Evolutionary conservation across 352 stramenopile genomes (phyloP).

Genomic region (Pythium plurisporium): DNA sequence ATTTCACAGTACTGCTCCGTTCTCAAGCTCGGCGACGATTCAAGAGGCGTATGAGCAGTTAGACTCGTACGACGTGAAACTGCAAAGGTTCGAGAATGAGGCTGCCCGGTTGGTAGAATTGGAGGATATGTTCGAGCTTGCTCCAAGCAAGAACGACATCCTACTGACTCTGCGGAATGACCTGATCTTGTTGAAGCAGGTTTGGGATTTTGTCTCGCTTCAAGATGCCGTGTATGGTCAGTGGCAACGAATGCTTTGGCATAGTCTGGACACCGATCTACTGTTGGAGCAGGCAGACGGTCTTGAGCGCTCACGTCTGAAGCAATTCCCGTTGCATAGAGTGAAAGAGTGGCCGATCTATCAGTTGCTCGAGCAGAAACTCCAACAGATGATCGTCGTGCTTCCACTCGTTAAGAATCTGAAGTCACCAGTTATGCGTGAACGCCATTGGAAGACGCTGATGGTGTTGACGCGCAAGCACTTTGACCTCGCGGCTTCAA

Average conservation of each 20-base stretch:
- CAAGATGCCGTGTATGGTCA: conserved; percentile 66
- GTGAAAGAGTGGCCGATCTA: conserved; percentile 90
- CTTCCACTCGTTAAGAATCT: conserved; percentile 89
- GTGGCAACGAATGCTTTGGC: conserved; percentile 89
- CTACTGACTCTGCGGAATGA: conserved; percentile 77
- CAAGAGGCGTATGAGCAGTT: conserved; percentile 83
- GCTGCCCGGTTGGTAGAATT: conserved; percentile 82
- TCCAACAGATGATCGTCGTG: conserved; percentile 91
- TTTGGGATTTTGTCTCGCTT: conserved; percentile 93
- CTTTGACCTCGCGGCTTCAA: conserved; percentile 51
- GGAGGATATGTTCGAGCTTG: conserved; percentile 95
- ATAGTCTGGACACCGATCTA: conserved; percentile 83
- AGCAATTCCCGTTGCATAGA: conserved; percentile 39
- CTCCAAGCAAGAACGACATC: conserved; percentile 74
- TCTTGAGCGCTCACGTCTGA: conserved; percentile 46
- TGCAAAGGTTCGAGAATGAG: conserved; percentile 81
- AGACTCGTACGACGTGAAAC: conserved; percentile 78
- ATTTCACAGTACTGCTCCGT: conserved; percentile 54
- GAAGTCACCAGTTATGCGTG: conserved; percentile 81
- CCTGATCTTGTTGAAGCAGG: conserved; percentile 86
- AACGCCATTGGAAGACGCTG: conserved; percentile 87
- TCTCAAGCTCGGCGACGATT: conserved; percentile 30
- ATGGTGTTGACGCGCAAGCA: conserved; percentile 85
- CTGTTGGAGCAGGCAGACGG: conserved; percentile 90
- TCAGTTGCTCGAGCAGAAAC: conserved; percentile 83